A percentile compares a stretch with the other conserved stretches of the same genome.
Evolutionary conservation across 179 eudicot species (phyloP).

Genomic region (Gypsophila paniculata): DNA sequence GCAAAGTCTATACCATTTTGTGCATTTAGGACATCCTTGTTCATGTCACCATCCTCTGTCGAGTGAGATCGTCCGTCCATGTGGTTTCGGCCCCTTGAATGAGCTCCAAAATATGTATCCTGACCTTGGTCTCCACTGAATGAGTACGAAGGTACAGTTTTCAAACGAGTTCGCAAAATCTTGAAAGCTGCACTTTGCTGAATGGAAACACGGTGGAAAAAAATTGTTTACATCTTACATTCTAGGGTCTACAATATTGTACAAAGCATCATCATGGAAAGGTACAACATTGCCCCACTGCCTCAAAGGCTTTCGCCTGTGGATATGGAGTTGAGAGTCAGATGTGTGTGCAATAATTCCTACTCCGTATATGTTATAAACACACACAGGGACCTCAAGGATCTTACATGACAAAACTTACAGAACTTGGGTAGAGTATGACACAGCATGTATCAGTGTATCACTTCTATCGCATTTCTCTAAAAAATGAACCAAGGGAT

Average conservation of each 20-base stretch:
- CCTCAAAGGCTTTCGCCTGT: background rate
- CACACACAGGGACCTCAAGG: background rate
- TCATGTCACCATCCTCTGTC: constrained; percentile 50
- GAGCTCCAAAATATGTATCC: constrained; percentile 32
- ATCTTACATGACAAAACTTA: background rate
- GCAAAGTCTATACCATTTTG: constrained; percentile 75
- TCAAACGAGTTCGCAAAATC: constrained; percentile 79
- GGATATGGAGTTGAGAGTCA: background rate
- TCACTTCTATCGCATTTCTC: background rate
- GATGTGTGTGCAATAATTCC: background rate
- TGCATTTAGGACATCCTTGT: constrained; percentile 34
- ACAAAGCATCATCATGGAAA: background rate
- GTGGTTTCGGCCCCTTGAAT: constrained; percentile 28
- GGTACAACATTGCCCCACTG: background rate
- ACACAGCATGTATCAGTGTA: background rate
- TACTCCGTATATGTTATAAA: background rate
- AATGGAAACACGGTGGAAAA: constrained; percentile 20
- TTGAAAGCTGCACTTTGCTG: constrained; percentile 99
- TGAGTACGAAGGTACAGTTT: constrained; percentile 82
- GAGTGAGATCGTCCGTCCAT: constrained; percentile 26
- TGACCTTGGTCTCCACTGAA: constrained; percentile 47
- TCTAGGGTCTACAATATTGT: background rate
- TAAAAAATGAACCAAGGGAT: background rate
- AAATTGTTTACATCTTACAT: background rate
- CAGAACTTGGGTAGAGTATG: background rate